A percentile compares a stretch with the other conserved stretches of the same genome.
Conservation (phyloP, 257 asterid genomes). For the Hygrophila difformis region DNA sequence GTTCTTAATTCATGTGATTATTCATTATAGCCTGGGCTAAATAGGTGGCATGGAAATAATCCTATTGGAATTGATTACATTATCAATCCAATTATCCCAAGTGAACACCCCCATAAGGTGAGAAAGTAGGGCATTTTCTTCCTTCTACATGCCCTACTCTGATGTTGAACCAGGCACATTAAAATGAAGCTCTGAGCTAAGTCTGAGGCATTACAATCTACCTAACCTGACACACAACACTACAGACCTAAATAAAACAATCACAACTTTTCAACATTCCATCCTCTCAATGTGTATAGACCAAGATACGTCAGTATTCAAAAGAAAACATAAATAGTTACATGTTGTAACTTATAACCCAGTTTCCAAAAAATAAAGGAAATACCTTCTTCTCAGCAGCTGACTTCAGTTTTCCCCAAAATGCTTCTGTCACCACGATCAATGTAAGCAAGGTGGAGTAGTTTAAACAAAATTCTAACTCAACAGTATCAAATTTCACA, state of each 20-base stretch:
- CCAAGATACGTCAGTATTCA: too few species aligned
- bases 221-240: neutral
- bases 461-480: constrained; percentile 7
- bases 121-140: too few species aligned
- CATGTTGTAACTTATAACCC: constrained; percentile 13
- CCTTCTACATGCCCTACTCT: too few species aligned
- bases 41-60: too few species aligned
- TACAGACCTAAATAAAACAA: neutral
- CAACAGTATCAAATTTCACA: constrained; percentile 4
- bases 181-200: neutral
- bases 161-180: too few species aligned
- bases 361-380: constrained; percentile 4
- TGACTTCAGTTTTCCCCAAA: constrained; percentile 59
- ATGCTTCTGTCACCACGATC: constrained; percentile 42
- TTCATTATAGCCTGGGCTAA: too few species aligned
- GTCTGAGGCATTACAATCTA: neutral
- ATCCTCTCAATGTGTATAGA: too few species aligned
- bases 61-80: too few species aligned
- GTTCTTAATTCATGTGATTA: too few species aligned
- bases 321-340: neutral
- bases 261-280: neutral
- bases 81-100: too few species aligned
- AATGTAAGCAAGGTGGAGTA: constrained; percentile 18
- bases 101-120: too few species aligned
- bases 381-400: constrained; percentile 71